Evolutionary conservation across 2,329 filamentous ascomycete species (phyloP).

Genomic region (Pseudocercospora crystallina): DNA sequence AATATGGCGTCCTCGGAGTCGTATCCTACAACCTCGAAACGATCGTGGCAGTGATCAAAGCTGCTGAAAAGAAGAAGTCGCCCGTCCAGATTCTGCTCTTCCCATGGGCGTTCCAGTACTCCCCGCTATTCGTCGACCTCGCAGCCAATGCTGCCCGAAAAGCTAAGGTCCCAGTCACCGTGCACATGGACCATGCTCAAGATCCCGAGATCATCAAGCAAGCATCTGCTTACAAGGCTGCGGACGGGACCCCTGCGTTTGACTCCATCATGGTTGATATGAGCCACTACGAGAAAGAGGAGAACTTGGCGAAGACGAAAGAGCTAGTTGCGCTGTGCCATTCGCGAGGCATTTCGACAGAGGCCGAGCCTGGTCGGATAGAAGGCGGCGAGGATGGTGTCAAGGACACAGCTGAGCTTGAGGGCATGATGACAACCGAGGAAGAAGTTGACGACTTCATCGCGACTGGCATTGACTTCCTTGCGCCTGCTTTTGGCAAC

Average conservation of each 20-base stretch:
- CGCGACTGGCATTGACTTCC: conserved; percentile 68
- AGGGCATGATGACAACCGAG: conserved; percentile 64
- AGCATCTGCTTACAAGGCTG: conserved; percentile 32
- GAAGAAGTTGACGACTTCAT: conserved; percentile 71
- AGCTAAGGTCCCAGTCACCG: conserved; percentile 43
- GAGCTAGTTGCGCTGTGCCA: conserved; percentile 65
- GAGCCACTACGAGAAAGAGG: conserved; percentile 68
- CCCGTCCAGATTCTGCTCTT: conserved; percentile 73
- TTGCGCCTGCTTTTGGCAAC: conserved; percentile 75
- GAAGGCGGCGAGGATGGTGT: conserved; percentile 75
- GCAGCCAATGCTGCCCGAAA: conserved; percentile 45
- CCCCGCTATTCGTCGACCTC: conserved; percentile 50
- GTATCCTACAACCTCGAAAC: conserved; percentile 59
- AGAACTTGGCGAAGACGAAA: conserved; percentile 65
- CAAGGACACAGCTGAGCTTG: conserved; percentile 59
- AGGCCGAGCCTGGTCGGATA: conserved; percentile 70
- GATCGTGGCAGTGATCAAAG: conserved; percentile 66
- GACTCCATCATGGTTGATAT: conserved; percentile 79
- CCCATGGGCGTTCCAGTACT: conserved; percentile 71
- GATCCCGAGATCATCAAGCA: conserved; percentile 39
- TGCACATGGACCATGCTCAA: conserved; percentile 52
- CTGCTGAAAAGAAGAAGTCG: conserved; percentile 65
- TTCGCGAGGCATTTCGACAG: conserved; percentile 64
- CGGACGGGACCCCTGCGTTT: conserved; percentile 50
- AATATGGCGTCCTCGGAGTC: conserved; percentile 36